Conservation (phyloP, 2,329 filamentous ascomycete genomes). For the Colletotrichum neosansevieriae region DNA sequence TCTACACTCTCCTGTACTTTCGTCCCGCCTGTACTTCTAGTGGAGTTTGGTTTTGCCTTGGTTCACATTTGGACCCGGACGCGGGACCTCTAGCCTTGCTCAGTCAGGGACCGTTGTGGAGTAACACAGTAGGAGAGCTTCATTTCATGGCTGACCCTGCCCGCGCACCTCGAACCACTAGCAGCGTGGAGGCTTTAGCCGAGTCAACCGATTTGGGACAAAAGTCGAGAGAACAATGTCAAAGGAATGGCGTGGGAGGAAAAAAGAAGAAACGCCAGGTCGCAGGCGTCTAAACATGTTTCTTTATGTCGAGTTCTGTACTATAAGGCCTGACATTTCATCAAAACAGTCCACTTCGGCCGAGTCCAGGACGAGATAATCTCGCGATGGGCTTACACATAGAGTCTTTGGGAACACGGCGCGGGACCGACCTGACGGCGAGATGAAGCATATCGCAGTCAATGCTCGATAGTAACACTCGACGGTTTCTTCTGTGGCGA, state of each 20-base stretch:
- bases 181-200: neutral
- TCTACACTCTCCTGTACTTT: neutral
- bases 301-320: neutral
- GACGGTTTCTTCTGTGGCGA: conserved; percentile 25
- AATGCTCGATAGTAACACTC: neutral
- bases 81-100: conserved; percentile 4
- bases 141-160: too few relatives aligned
- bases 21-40: neutral
- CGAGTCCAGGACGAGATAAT: conserved; percentile 12
- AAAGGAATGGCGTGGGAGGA: neutral
- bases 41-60: conserved; percentile 5
- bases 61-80: neutral
- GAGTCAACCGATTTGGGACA: conserved; percentile 1
- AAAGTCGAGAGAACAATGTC: conserved; percentile 8
- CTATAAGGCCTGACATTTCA: neutral
- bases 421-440: neutral
- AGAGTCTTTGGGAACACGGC: neutral
- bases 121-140: too few relatives aligned
- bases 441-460: conserved; percentile 12
- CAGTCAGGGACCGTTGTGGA: neutral
- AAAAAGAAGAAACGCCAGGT: conserved; percentile 18
- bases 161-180: neutral
- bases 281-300: conserved; percentile 18
- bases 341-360: neutral
- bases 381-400: neutral